Base-by-base conservation (phyloP, 768 basidiomycete genomes). In the Gautieria morchelliformis region DNA sequence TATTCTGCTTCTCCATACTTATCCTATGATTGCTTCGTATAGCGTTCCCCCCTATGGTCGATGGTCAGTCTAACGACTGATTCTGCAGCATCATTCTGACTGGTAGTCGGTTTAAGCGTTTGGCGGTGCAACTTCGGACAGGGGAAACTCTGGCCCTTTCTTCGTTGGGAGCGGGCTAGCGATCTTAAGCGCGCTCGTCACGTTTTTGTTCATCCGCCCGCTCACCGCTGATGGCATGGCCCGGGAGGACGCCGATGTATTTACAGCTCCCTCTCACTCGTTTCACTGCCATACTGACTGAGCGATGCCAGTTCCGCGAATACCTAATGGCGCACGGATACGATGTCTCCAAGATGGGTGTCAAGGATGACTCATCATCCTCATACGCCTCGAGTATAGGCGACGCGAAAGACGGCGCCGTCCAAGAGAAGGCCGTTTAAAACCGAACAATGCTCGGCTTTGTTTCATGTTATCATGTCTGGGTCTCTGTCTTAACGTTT, bases 101-200 rank as follows among this genome's bases (percentile, higher is more conserved):
- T 4, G 30, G 27, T 27, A 12, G 8, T 27, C 17, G 6, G 35
- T 27, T 22, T n/a, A 60, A 82, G 86, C 77, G 20, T 89, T 89
- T 60, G 84, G 83, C 59, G 84, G 84, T 5, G 9, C 75, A 1
- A 62, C 52, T 12, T 70, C 78, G 24, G 67, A 70, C 39, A 76
- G 72, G 59, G 87, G 84, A 51, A 84, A 87, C 66, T 92, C 91
- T 0, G 89, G 90, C 19, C 89, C 89, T 14, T 92, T 92, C 79
- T 91, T 85, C 87, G 68, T 92, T 60, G 90, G 78, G n/a, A 88
- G 87, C 62, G 70, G 66, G 40, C 78, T 96, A 49, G 91, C 91
- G 4, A 61, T 95, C 47, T 61, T 92, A 52, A 89, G 87, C 59
- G 93, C 93, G 3, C 20, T 83, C 9, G 71, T 91, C 61, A 83